Evolutionary conservation across 2,329 filamentous ascomycete genomes (phyloP), one percentile per base, ranked within the genome.

Genomic region (Apiospora marii): DNA sequence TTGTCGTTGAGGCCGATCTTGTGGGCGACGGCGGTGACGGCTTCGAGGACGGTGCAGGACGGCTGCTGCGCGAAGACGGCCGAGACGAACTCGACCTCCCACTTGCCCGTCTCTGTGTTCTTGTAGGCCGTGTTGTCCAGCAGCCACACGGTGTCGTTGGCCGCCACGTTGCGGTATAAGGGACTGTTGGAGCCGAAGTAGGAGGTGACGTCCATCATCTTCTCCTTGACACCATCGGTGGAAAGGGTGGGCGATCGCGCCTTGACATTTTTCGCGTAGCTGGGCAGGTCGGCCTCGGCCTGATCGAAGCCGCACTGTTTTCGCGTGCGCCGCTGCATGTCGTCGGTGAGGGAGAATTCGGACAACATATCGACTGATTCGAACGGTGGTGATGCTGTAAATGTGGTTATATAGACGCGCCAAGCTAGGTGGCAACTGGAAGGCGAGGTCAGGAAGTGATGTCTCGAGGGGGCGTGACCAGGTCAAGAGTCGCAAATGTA

Each of bases 71-170:
- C 90, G 77, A 98, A 97, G 72, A 94, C 93, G 64, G 93, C 94
- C 2, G 93, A 90, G 0, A 97, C 91, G 74, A 95, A 95, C 80
- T 98, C 94, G 37, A 93, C 93, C 78, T 93, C 87, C 94, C 95
- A 98, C 70, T 80, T 81, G 70, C 83, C 84, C 1, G 83, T 81
- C 72, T 81, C 78, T 24, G 83, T 78, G 67, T 85, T 83, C 73
- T 90, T 89, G 80, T 92, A 96, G 5, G 95, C 95, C 3, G 93
- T 96, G 79, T 96, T 98, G 84, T 98, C 95, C 68, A 98, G 86
- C 10, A 98, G 85, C 96, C 96, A 98, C 53, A 98, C 91, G 19
- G 89, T 90, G 80, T 98, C 93, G 51, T 89, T 83, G 22, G 87
- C 85, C 71, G 90, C 88, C 67, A 94, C 88, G 46, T 86, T 84